Evolutionary conservation across 257 asterid genomes (phyloP), one percentile per base, ranked within the genome.

Genomic region (Ocimum tenuiflorum): DNA sequence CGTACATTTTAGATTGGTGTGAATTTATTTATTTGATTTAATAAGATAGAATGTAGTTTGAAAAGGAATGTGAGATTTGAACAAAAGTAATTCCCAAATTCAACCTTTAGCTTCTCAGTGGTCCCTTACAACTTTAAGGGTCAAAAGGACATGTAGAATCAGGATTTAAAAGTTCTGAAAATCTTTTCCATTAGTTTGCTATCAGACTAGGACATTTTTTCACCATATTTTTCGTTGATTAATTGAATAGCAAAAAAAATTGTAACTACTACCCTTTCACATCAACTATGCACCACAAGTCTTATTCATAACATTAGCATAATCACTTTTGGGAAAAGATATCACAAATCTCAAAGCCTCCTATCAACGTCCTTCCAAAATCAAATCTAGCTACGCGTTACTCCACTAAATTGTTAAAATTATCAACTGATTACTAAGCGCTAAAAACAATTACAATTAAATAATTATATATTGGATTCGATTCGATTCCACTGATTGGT

Each of bases 241-340:
- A 41, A 60, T 51, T 43, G 50, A 68, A 62, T 63, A 62, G 19
- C 67, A 66, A 42, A 68, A n/a, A n/a, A n/a, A n/a, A n/a, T n/a
- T 52, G 70, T 67, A 70, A 63, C 66, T 58, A 63, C 66, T 58
- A 35, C 60, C 60, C 33, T 62, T 78, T 76, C 59, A 75, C 75
- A 77, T 75, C 67, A 22, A 18, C 47, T 24, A 58, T 56, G 65
- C 67, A 63, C 52, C 59, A 63, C 15, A 65, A 47, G 63, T 60
- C 65, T 15, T 13, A 13, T 20, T 39, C 65, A 60, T 27, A 20
- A 60, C 19, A 18, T 36, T 14, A 33, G 46, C 8, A 17, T 11
- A 11, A 60, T 60, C 47, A 58, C 29, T 36, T 14, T 43, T 29
- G 6, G 1, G 3, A 56, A 31, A 56, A 56, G 9, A 56, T 60